These are phyloP conservation scores for Verticillium nonalfalfae DNA, from an alignment of 2,329 filamentous ascomycete species.

Conservation along the genomic window DNA sequence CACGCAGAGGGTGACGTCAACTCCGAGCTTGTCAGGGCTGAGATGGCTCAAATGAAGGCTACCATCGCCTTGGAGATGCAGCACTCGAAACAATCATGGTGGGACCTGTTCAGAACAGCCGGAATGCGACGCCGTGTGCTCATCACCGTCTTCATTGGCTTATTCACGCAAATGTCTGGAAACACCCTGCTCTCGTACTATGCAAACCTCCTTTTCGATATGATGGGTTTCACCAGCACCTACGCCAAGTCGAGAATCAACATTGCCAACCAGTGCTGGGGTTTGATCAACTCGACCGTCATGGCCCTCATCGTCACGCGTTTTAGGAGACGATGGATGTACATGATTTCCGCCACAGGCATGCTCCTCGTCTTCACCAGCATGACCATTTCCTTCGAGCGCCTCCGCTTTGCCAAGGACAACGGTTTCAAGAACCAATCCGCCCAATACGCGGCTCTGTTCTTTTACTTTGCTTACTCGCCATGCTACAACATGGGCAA, in stretches of 20 bases:
- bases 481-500: conserved; percentile 60
- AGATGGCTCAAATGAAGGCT: conserved; percentile 52
- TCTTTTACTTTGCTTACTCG: conserved; percentile 56
- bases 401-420: conserved; percentile 21
- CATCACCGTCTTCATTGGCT: conserved; percentile 39
- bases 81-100: conserved; percentile 40
- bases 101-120: conserved; percentile 39
- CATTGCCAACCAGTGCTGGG: conserved; percentile 36
- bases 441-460: conserved; percentile 34
- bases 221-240: conserved; percentile 34
- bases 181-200: conserved; percentile 44
- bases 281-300: conserved; percentile 31
- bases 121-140: conserved; percentile 43
- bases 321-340: conserved; percentile 44
- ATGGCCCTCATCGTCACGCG: conserved; percentile 34
- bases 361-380: conserved; percentile 47
- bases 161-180: conserved; percentile 47
- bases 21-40: conserved; percentile 47
- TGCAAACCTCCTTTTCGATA: conserved; percentile 34
- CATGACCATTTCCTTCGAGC: conserved; percentile 43
- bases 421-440: conserved; percentile 17
- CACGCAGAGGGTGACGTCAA: conserved; percentile 43
- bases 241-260: conserved; percentile 39
- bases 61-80: conserved; percentile 49
- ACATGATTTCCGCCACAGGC: conserved; percentile 40